Percentiles rank a stretch among this genome's conserved stretches.
These are phyloP conservation scores for Pyrenophora graminea DNA, from an alignment of 2,329 filamentous ascomycete genomes.

Conservation along the genomic window DNA sequence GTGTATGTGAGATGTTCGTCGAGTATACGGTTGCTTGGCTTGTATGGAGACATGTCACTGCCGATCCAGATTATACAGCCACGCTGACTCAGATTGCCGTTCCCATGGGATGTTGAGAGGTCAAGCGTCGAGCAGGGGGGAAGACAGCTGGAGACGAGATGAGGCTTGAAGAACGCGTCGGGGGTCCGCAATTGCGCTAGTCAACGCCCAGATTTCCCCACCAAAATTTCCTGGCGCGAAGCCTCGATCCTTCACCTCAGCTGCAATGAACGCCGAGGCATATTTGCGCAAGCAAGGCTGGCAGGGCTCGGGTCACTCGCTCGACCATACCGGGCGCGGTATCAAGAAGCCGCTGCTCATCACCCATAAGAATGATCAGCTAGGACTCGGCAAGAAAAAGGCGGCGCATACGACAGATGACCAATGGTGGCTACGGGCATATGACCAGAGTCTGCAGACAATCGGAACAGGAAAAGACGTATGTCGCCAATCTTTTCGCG, in stretches of 20 bases:
- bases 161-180: neutral
- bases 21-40: neutral
- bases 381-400: slow-evolving; percentile 80
- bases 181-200: slow-evolving; percentile 13
- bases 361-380: slow-evolving; percentile 77
- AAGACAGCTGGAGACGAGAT: neutral
- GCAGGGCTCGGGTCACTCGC: slow-evolving; percentile 84
- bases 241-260: slow-evolving; percentile 6
- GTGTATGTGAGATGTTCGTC: neutral
- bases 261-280: slow-evolving; percentile 77
- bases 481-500: neutral
- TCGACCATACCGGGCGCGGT: slow-evolving; percentile 76
- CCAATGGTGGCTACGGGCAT: slow-evolving; percentile 97
- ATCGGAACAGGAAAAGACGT: slow-evolving; percentile 44
- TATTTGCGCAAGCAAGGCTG: slow-evolving; percentile 87
- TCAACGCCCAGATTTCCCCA: slow-evolving; percentile 15
- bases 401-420: slow-evolving; percentile 62
- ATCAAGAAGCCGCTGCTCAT: slow-evolving; percentile 83
- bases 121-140: neutral
- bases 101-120: neutral
- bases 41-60: neutral
- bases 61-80: neutral
- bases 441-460: slow-evolving; percentile 85
- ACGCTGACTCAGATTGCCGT: neutral
- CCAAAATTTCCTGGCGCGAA: slow-evolving; percentile 24